Base-by-base conservation (phyloP, 768 basidiomycete species). In the Auriscalpium vulgare region DNA sequence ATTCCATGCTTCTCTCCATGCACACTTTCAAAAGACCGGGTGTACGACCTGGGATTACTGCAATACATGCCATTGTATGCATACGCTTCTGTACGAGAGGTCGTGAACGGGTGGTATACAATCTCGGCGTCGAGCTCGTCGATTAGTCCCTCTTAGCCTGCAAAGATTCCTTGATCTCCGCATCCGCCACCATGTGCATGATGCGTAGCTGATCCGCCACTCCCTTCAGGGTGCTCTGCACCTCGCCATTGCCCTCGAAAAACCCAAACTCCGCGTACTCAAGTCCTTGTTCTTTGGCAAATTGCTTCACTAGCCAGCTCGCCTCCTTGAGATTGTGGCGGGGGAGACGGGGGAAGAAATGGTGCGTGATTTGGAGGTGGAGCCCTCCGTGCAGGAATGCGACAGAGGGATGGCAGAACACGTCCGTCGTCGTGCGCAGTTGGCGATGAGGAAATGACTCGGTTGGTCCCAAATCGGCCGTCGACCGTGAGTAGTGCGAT, bases 401-500 rank as follows among this genome's bases (percentile, higher is more conserved):
- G 62, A 97, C 78, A 36, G 83, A 81, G 1, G 85, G 77, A 2
- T 84, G 82, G 71, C 97, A 98, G 58, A 90, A 82, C 44, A 99
- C 92, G 69, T 99, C 97, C 47, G 91, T 88, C 0, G 97, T 98
- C n/a, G 97, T 99, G 49, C 97, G 88, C 64, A 99, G 74, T 69
- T 99, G 97, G 14, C 97, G 86, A 63, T 91, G 87, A 4, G 88
- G 82, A 75, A 97, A 98, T 0, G 92, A 95, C 67, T 99, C 97
- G 34, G 74, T 73, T 1, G 91, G 91, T 11, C 95, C 95, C 17
- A 97, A 76, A 67, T 97, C 95, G 9, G 76, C 87, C 2, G 94
- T 95, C 11, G 95, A 93, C 76, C 94, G 92, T 50, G 91, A 87
- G 69, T 95, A 99, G 74, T 99, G 97, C 8, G 97, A 99, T 29